Base-by-base conservation (phyloP, 129 eudicot species). In the Escallonia herrerae region DNA sequence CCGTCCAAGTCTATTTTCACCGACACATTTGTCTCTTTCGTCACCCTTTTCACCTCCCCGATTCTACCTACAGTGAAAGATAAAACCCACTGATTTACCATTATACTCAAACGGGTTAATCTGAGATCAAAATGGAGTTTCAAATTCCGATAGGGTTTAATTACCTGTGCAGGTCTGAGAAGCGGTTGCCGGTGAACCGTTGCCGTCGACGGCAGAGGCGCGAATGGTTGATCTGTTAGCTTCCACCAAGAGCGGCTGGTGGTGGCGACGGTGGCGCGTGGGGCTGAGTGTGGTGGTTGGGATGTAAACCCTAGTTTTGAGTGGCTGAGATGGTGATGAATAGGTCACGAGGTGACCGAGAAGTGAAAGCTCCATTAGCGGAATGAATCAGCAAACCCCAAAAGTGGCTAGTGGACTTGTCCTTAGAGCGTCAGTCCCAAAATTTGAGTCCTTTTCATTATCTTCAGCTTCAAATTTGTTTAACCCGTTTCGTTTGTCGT, bases 1-100 rank as follows among this genome's bases (percentile, higher is more conserved):
- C 99, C 99, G 72, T 93, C 99, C 86, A 93, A 63, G 75, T 93
- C 86, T 37, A 93, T 77, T 73, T 82, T 82, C 82, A 93, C 99
- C 40, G 8, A 60, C 49, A 93, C 96, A 80, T 86, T 93, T 1
- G 99, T 93, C 79, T 93, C 99, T 40, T 93, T 89, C 14, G 99
- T 93, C 60, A 82, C 87, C 82, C 99, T 80, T 76, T 89, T 86
- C 68, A 94, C 99, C 64, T 82, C 86, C 58, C 99, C 99, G 49
- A 82, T 72, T 70, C 99, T 81, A 43, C 79, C 83, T 41, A 48
- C 67, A 68, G 63, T 45, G 51, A 58, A 61, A 13, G 8, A 8
- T 41, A 9, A 5, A 43, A 33, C 6, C 12, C 48, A 44, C 22
- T 12, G 49, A 39, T 68, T 8, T 15, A 2, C 59, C 49, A n/a